These are phyloP conservation scores for Chenopodium suecicum DNA, from an alignment of 148 eudicot species.

Conservation along the genomic window DNA sequence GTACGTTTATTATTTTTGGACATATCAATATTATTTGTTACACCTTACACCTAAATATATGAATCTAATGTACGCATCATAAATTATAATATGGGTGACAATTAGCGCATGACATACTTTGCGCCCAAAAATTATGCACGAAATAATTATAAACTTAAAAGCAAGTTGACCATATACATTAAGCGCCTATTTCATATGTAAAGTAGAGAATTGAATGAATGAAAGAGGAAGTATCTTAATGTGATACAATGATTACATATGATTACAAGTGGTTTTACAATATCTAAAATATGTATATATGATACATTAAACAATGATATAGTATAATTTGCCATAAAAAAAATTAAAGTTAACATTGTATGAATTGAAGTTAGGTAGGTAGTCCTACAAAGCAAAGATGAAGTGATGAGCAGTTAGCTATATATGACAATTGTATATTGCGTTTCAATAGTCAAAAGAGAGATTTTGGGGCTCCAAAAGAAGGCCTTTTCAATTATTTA, in stretches of 20 bases:
- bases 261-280: constrained; percentile 6
- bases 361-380: constrained; percentile 9
- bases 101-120: not conserved
- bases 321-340: too few species aligned
- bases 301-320: too few species aligned
- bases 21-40: too few species aligned
- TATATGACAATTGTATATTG: not conserved
- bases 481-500: not conserved
- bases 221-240: constrained; percentile 4
- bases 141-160: not conserved
- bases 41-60: too few species aligned
- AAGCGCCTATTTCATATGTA: not conserved
- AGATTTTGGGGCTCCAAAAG: constrained; percentile 7
- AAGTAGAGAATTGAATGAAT: not conserved
- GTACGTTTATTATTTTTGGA: too few species aligned
- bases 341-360: not conserved
- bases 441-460: constrained; percentile 13
- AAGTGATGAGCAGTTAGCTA: not conserved
- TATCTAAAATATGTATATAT: not conserved
- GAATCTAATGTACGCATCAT: too few species aligned
- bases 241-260: constrained; percentile 19
- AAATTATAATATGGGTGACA: not conserved
- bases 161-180: not conserved
- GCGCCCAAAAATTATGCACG: constrained; percentile 6
- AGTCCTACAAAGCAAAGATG: not conserved